These are phyloP conservation scores for Smallanthus sonchifolius DNA, from an alignment of 129 eudicot genomes.

Conservation along the genomic window DNA sequence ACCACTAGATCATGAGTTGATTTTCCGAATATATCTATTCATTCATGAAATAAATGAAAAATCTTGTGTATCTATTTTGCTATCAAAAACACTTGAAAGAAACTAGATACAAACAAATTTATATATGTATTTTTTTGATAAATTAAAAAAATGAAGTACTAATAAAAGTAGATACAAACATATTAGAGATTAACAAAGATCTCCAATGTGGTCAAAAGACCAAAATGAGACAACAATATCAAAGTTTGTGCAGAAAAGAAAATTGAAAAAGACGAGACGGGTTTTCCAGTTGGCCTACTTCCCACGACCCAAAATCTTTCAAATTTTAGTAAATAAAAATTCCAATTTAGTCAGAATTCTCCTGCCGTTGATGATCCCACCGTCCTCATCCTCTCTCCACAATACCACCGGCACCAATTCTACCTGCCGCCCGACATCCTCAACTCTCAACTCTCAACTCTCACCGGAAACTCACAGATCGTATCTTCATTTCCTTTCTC, in stretches of 20 bases:
- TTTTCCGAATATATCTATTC: no score
- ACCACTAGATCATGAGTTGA: no score
- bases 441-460: conserved; percentile 8
- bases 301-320: conserved; percentile 14
- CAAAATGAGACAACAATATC: background rate
- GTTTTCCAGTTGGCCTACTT: conserved; percentile 30
- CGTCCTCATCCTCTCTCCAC: conserved; percentile 16
- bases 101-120: no score
- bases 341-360: conserved; percentile 18
- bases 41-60: no score
- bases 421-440: conserved; percentile 30
- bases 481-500: conserved; percentile 6
- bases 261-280: conserved; percentile 28
- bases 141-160: no score
- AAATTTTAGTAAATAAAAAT: background rate
- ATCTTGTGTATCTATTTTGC: no score
- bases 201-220: background rate
- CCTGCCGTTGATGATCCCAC: conserved; percentile 33
- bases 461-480: conserved; percentile 24
- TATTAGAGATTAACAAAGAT: background rate
- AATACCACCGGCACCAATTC: conserved; percentile 14
- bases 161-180: no score
- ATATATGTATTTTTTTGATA: no score
- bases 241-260: conserved; percentile 16
- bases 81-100: no score